Evolutionary conservation across 768 basidiomycete genomes (phyloP), one percentile per base, ranked within the genome.

Genomic region (Sporobolomyces pararoseus): DNA sequence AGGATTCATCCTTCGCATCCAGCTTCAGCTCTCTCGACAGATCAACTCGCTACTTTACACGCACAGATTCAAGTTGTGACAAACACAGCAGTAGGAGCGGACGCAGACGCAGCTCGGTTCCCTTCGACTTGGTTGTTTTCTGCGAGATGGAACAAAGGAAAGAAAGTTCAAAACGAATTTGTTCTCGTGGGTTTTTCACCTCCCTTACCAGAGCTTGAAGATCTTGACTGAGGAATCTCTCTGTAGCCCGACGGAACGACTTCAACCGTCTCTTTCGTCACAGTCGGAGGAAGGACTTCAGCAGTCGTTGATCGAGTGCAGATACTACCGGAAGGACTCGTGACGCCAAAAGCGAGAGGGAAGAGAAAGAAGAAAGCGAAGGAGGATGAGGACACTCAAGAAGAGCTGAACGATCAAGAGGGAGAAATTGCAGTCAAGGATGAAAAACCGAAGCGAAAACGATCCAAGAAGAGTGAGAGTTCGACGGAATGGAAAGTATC

Each of bases 91-190:
- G 73, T 74, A 17, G 58, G 34, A 2, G 75, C 59, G n/a, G 65
- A 75, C 21, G 76, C 78, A 0, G 76, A 78, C n/a, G 65, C 72
- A 27, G 23, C 49, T 0, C 47, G 29, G 51, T 78, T 78, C 50
- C 78, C 78, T 1, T 25, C 42, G 14, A 32, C 66, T 6, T 78
- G 78, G 78, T 60, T 78, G n/a, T 78, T 78, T 68, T 44, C 63
- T 7, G 55, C 63, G 7, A 54, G 78, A 12, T 78, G 78, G 78
- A 68, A 65, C 21, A 77, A 76, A 53, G 75, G 75, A 25, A 70
- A 72, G 66, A 75, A 71, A 58, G 59, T 63, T 21, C 55, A 60
- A 27, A 51, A 66, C 7, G 53, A 51, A 31, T 53, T 69, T 32
- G 19, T 52, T 23, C 53, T 73, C 39, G 70, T 71, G 32, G 23